phyloP scores from a whole-genome alignment of 148 eudicot species.

The Diospyros lotus region DNA sequence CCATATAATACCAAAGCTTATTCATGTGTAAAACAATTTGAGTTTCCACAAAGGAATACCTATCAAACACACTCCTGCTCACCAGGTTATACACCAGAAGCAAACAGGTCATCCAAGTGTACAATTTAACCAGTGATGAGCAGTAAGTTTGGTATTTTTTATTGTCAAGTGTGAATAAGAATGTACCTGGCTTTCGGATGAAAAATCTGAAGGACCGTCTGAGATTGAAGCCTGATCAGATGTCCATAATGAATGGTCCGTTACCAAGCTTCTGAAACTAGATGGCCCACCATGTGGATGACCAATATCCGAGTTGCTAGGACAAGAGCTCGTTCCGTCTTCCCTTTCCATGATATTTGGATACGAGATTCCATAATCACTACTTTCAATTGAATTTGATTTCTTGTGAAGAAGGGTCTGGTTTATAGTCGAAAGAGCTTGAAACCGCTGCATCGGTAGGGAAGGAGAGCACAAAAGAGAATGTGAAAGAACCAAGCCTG shows the following conservation, averaged over 20 bases:
- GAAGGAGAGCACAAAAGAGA: constrained; percentile 42
- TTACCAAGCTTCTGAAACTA: constrained; percentile 34
- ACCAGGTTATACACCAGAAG: not conserved
- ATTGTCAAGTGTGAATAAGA: constrained; percentile 2
- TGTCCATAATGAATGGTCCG: constrained; percentile 12
- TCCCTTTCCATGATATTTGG: constrained; percentile 22
- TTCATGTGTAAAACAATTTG: not conserved
- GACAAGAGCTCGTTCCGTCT: constrained; percentile 26
- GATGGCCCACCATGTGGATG: constrained; percentile 21
- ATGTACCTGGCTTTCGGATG: constrained; percentile 43
- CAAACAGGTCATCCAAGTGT: not conserved
- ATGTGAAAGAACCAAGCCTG: constrained; percentile 35
- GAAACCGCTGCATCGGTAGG: constrained; percentile 39
- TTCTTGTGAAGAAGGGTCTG: constrained; percentile 31
- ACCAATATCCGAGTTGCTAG: constrained; percentile 19
- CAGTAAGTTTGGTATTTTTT: not conserved
- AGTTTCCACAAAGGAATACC: not conserved
- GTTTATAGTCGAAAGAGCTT: constrained; percentile 42
- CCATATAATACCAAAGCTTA: not conserved
- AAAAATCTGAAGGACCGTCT: constrained; percentile 24
- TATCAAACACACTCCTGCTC: not conserved
- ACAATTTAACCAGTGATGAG: not conserved
- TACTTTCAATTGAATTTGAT: constrained; percentile 27
- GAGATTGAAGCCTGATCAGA: constrained; percentile 39
- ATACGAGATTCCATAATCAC: constrained; percentile 17